Conservation (phyloP, 2,329 filamentous ascomycete genomes). For the Fusarium burgessii region DNA sequence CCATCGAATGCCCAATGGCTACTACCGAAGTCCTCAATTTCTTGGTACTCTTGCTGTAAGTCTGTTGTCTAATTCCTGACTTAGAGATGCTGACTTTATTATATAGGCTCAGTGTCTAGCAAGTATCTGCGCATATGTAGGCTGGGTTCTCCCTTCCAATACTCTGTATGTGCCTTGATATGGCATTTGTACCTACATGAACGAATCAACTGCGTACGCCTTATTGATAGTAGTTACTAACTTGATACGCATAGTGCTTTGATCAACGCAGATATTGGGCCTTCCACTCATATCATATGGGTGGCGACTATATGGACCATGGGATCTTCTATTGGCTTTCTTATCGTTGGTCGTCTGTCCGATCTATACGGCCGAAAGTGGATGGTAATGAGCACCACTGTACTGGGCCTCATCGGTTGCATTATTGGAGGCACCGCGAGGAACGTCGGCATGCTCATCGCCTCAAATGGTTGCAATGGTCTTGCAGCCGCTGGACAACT, state of each 20-base stretch:
- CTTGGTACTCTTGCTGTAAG: slow-evolving; percentile 55
- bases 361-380: slow-evolving; percentile 59
- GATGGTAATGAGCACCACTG: slow-evolving; percentile 52
- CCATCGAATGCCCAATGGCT: slow-evolving; percentile 55
- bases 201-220: background rate
- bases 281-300: slow-evolving; percentile 50
- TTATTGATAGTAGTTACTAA: background rate
- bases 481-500: slow-evolving; percentile 56
- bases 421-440: slow-evolving; percentile 53
- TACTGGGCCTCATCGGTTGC: slow-evolving; percentile 53
- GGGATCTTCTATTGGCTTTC: slow-evolving; percentile 54
- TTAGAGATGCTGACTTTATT: background rate
- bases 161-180: slow-evolving; percentile 45
- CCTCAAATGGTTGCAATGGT: slow-evolving; percentile 53
- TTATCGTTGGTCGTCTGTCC: slow-evolving; percentile 57
- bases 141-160: slow-evolving; percentile 53
- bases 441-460: slow-evolving; percentile 54
- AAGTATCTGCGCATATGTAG: slow-evolving; percentile 51
- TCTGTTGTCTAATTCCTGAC: background rate
- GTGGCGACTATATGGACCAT: slow-evolving; percentile 54
- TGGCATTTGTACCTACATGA: background rate
- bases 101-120: slow-evolving; percentile 50
- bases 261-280: slow-evolving; percentile 51
- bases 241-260: slow-evolving; percentile 30
- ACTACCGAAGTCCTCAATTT: slow-evolving; percentile 56